A percentile compares a stretch with the other conserved stretches of the same genome.
These are phyloP conservation scores for Fusarium torreyae DNA, from an alignment of 2,329 filamentous ascomycete genomes.

Conservation along the genomic window DNA sequence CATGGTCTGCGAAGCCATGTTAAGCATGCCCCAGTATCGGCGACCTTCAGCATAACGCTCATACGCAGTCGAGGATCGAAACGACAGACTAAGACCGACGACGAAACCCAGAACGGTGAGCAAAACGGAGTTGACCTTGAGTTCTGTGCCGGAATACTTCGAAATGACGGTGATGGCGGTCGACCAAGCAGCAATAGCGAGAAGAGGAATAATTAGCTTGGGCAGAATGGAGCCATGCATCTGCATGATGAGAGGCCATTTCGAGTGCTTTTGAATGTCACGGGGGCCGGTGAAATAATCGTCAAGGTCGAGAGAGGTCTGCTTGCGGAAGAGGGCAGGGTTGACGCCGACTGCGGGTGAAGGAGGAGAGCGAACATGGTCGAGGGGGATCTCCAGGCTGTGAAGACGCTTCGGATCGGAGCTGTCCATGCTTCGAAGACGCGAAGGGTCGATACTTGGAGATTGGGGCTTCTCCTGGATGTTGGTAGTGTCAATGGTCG, in stretches of 20 bases:
- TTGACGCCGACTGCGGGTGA: slow-evolving; percentile 50
- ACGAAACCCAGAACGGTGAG: slow-evolving; percentile 87
- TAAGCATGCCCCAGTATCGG: slow-evolving; percentile 74
- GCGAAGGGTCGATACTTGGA: slow-evolving; percentile 20
- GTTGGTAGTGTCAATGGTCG: slow-evolving; percentile 36
- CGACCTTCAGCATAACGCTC: slow-evolving; percentile 79
- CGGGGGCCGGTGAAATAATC: slow-evolving; percentile 78
- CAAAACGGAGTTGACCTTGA: slow-evolving; percentile 61
- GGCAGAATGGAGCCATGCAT: slow-evolving; percentile 83
- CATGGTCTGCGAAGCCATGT: slow-evolving; percentile 75
- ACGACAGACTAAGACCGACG: slow-evolving; percentile 83
- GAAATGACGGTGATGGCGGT: slow-evolving; percentile 74
- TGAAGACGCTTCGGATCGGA: slow-evolving; percentile 42
- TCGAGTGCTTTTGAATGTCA: slow-evolving; percentile 80
- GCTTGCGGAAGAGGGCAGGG: slow-evolving; percentile 52
- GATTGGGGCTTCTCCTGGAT: slow-evolving; percentile 16
- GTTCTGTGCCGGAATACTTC: slow-evolving; percentile 56
- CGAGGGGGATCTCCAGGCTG: slow-evolving; percentile 50
- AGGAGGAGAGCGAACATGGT: slow-evolving; percentile 53
- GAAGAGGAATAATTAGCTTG: slow-evolving; percentile 79
- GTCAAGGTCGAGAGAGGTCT: slow-evolving; percentile 65
- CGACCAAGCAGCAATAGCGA: slow-evolving; percentile 75
- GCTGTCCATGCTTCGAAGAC: slow-evolving; percentile 29
- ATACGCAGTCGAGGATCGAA: slow-evolving; percentile 83
- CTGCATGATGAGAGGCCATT: slow-evolving; percentile 82